Evolutionary conservation across 306 rosid species (phyloP), one percentile per base, ranked within the genome.

Genomic region (Cucurbita moschata): DNA sequence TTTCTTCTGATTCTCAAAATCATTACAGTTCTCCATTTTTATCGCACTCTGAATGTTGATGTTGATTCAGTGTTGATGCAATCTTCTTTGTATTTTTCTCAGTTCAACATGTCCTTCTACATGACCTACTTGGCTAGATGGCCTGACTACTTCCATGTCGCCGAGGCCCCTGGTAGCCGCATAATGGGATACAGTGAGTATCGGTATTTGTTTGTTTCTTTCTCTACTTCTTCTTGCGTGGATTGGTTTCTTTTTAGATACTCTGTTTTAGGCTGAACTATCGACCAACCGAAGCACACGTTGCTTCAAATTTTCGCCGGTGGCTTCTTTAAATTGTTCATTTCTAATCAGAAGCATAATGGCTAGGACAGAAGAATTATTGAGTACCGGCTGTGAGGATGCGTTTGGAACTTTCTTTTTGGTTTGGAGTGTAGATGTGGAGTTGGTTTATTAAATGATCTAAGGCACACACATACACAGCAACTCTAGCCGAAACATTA

Each of bases 21-120:
- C 54, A 26, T 66, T 44, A 9, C n/a, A 14, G 35, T 65, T 19
- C 6, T 26, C 64, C 5, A 1, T 66, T 5, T 65, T 4, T 1
- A 10, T 44, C 37, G 57, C 50, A 1, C 44, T 72, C 21, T 73
- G 64, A 40, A 30, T 30, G 42, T 61, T 9, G 63, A n/a, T 38
- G 44, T 52, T 49, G 64, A 73, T 19, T 38, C 63, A 39, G 63
- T 70, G 11, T 77, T 42, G 43, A 70, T 4, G 3, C 66, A 42
- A 37, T 63, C 21, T 64, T 13, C 26, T 23, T 64, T 10, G 30
- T 40, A 3, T 39, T 4, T 23, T 13, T 69, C 30, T 82, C 90
- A 91, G 97, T 95, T 91, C 82, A 95, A 91, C 69, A 95, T 95
- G 99, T 95, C 97, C 14, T 91, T 91, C 86, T 95, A 95, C 78